Percentiles rank a stretch among this genome's conserved stretches.
These are phyloP conservation scores for Hypoxylon fragiforme DNA, from an alignment of 495 filamentous ascomycete genomes.

Conservation along the genomic window DNA sequence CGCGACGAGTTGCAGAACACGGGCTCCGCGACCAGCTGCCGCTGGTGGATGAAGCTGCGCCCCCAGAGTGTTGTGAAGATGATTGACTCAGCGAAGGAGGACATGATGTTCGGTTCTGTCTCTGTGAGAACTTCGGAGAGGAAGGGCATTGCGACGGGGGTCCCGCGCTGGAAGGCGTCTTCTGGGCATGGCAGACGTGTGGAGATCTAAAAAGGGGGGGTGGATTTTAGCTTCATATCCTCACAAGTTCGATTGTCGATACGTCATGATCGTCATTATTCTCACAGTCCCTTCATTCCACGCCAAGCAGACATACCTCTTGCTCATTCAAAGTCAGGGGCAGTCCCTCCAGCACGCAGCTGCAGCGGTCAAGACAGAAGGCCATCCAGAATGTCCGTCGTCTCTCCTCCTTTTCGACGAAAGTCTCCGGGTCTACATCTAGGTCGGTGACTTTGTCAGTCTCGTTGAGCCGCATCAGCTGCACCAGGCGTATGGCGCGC, in stretches of 20 bases:
- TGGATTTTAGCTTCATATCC: constrained; percentile 1
- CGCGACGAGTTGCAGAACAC: neutral
- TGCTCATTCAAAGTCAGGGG: constrained; percentile 17
- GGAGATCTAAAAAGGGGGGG: constrained; percentile 1
- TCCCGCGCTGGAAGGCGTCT: constrained; percentile 11
- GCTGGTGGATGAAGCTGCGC: constrained; percentile 8
- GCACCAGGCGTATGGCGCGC: constrained; percentile 49
- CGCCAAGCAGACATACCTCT: constrained; percentile 4
- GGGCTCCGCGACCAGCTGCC: neutral
- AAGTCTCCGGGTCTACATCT: neutral
- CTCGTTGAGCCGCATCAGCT: constrained; percentile 48
- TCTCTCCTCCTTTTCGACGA: constrained; percentile 48
- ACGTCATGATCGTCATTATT: neutral
- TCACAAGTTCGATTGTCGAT: too few relatives aligned
- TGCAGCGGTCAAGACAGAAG: constrained; percentile 46
- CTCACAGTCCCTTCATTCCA: neutral
- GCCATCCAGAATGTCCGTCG: constrained; percentile 54
- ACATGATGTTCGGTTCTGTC: neutral
- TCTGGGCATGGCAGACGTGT: constrained; percentile 18
- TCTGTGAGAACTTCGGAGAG: constrained; percentile 8
- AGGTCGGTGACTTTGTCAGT: constrained; percentile 4
- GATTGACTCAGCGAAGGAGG: constrained; percentile 17
- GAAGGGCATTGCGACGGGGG: constrained; percentile 13
- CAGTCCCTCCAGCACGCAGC: constrained; percentile 7
- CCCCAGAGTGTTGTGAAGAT: constrained; percentile 18